Evolutionary conservation across 352 stramenopile genomes (phyloP), one percentile per base, ranked within the genome.

Genomic region (Pythium brachiatum): DNA sequence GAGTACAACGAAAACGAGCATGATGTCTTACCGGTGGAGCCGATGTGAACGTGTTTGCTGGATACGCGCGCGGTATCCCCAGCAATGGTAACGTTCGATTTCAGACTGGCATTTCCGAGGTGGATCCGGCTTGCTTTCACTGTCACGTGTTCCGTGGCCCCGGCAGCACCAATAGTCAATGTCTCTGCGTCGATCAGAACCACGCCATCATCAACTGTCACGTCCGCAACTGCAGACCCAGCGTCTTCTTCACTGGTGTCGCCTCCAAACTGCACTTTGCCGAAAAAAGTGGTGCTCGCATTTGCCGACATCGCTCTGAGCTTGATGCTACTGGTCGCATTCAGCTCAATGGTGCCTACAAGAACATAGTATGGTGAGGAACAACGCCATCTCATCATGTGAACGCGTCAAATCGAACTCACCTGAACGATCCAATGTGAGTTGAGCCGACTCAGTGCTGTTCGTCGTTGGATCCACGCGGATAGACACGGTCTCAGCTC

Each of bases 131-230:
- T 41, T 32, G 53, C 53, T 29, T 55, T 27, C 2, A 73, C 20
- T 21, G 39, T 7, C 12, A 68, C 29, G 4, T 12, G 3, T 5
- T 62, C 50, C 0, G 69, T 76, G 13, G 50, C 50, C 23, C 57
- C 58, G 3, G 47, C 36, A 29, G 27, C 46, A 34, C 69, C 69
- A 18, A 76, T n/a, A 2, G 38, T 31, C 1, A 76, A 23, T 18
- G 53, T 53, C 3, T 68, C 39, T 2, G 53, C 55, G 20, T 68
- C 62, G 18, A 73, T 61, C 3, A 44, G 20, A 6, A 71, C 18
- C 3, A 20, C 26, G 8, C 57, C 57, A 21, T 70, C 57, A 2
- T 60, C 32, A 32, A 70, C 39, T 0, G 29, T 26, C 44, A 62
- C 12, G 20, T 62, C 43, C 0, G 43, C 15, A 50, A 43, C 25